Conservation (phyloP, 192 early-diverging fungal species). For the Umbelopsis sp. region DNA sequence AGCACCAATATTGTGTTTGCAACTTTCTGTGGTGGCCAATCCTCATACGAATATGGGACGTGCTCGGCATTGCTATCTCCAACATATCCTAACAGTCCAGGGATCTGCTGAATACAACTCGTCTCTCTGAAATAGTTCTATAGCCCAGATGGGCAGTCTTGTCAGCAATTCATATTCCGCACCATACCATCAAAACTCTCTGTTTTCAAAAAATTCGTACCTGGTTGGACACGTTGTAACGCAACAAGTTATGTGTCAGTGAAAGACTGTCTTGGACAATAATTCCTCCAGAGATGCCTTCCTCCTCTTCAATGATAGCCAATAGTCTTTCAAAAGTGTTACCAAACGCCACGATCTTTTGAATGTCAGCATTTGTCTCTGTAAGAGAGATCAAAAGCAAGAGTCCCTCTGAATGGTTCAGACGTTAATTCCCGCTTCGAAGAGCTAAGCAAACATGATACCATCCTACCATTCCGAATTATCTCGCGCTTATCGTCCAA, state of each 20-base stretch:
- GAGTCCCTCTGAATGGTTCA: constrained; percentile 71
- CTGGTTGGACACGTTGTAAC: constrained; percentile 98
- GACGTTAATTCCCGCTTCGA: constrained; percentile 4
- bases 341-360: constrained; percentile 99
- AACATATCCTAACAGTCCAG: constrained; percentile 67
- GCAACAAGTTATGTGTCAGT: constrained; percentile 87
- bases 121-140: constrained; percentile 97
- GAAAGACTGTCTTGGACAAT: constrained; percentile 97
- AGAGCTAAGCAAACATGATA: neutral
- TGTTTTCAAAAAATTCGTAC: constrained; percentile 41
- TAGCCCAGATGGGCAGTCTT: neutral
- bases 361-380: constrained; percentile 92
- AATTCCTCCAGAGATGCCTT: constrained; percentile 89
- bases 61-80: constrained; percentile 44
- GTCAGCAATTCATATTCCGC: neutral
- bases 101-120: constrained; percentile 89
- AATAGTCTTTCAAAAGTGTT: constrained; percentile 95
- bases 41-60: constrained; percentile 49
- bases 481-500: constrained; percentile 93
- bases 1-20: constrained; percentile 88
- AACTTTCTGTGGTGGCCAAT: constrained; percentile 84
- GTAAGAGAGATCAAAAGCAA: constrained; percentile 90
- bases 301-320: constrained; percentile 87
- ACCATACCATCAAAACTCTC: neutral
- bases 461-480: constrained; percentile 83